Evolutionary conservation across 371 early-diverging fungal species (phyloP), one percentile per base, ranked within the genome.

Genomic region (Apophysomyces ossiformis): DNA sequence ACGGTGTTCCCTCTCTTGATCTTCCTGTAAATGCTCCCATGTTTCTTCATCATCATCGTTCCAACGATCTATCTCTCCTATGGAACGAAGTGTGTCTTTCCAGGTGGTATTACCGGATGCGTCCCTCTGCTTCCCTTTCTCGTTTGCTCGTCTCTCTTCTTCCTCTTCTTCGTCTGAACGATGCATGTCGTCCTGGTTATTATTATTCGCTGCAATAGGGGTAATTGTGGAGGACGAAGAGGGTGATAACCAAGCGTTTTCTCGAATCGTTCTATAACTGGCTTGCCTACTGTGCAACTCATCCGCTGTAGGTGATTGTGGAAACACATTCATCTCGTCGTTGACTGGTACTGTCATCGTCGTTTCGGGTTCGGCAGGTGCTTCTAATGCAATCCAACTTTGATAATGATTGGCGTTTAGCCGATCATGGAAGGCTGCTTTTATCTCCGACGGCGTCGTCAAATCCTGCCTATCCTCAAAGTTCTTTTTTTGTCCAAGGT

Each of bases 401-500:
- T 50, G 18, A 45, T 45, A n/a, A 45, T 13, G n/a, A 21, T 50
- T 50, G 21, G 54, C 54, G 54, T 50, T 50, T 50, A 50, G 54
- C 54, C 54, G 54, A 50, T 21, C 21, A 9, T 26, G 4, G 54
- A 50, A 21, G 7, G 21, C 54, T 26, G 54, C 16, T 32, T 21
- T 50, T 21, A 50, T 50, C 54, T 21, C 54, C 16, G 54, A 50
- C 21, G 16, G n/a, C 26, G 54, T 26, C 54, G 35, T 50, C 21
- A 21, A 50, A 18, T 50, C 54, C 21, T 50, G 54, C 21, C 44
- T 58, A 18, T 44, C 50, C 7, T 43, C 56, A 18, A 37, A 39
- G 12, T n/a, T 58, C 45, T 39, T 50, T 26, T 50, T 50, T 50
- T 21, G 54, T 50, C 54, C 54, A 50, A 50, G 54, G 5, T 50